These are phyloP conservation scores for Usnea hakonensis DNA, from an alignment of 495 filamentous ascomycete genomes.

Conservation along the genomic window DNA sequence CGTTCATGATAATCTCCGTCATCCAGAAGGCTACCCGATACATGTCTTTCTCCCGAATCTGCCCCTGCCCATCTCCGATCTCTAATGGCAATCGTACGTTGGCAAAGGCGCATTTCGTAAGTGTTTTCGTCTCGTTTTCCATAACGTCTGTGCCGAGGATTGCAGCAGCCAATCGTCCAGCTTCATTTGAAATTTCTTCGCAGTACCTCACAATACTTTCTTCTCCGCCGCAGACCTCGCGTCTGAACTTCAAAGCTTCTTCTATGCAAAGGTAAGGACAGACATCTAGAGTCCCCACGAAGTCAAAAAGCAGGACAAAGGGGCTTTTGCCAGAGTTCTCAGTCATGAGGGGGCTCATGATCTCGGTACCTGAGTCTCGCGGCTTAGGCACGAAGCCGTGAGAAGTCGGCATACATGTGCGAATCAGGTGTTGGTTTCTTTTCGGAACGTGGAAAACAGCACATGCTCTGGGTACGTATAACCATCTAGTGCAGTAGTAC, in stretches of 20 bases:
- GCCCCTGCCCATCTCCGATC: constrained; percentile 25
- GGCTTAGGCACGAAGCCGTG: constrained; percentile 45
- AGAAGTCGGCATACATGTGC: constrained; percentile 65
- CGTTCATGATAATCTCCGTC: constrained; percentile 36
- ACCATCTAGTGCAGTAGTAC: constrained; percentile 49
- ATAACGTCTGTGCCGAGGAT: constrained; percentile 65
- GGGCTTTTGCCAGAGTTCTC: constrained; percentile 33
- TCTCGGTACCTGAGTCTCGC: constrained; percentile 28
- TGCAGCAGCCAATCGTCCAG: constrained; percentile 48
- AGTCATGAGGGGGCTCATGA: constrained; percentile 43
- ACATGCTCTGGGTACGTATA: constrained; percentile 72
- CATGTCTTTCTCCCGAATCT: constrained; percentile 28
- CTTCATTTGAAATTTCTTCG: constrained; percentile 48
- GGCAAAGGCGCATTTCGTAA: constrained; percentile 48
- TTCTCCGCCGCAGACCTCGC: constrained; percentile 67
- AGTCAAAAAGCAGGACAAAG: constrained; percentile 70
- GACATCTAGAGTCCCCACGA: constrained; percentile 66
- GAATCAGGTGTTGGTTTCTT: constrained; percentile 64
- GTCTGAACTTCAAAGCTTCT: constrained; percentile 60
- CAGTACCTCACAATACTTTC: constrained; percentile 54
- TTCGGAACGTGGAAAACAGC: constrained; percentile 72
- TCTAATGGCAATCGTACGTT: constrained; percentile 69
- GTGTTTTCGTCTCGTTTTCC: constrained; percentile 40
- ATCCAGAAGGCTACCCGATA: constrained; percentile 48
- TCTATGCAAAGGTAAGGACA: constrained; percentile 62